A percentile compares a stretch with the other conserved stretches of the same genome.
phyloP scores from a whole-genome alignment of 73 alveolate species.

The Paramecium primaurelia region DNA sequence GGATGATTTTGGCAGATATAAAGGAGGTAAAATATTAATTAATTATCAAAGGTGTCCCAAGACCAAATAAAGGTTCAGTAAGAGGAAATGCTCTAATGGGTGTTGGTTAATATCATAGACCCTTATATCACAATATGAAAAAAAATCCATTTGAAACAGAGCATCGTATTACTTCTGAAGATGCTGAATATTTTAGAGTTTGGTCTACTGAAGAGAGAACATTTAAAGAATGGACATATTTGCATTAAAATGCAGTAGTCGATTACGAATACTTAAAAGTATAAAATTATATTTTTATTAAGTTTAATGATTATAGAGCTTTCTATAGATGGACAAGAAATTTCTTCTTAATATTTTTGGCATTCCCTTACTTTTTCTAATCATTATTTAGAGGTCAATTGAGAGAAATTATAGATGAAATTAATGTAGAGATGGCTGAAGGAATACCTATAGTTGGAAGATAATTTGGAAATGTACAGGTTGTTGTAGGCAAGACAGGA shows the following conservation, averaged over 20 bases:
- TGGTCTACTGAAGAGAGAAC: not conserved
- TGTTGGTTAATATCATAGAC: constrained; percentile 1
- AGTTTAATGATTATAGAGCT: not conserved
- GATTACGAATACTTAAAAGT: not conserved
- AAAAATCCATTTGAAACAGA: not conserved
- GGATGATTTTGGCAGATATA: not conserved
- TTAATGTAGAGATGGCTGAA: not conserved
- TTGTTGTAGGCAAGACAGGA: constrained; percentile 20
- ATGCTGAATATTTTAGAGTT: not conserved
- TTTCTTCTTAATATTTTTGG: not conserved
- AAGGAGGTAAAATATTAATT: not conserved
- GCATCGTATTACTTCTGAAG: not conserved
- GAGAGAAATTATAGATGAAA: not conserved
- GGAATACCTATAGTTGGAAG: not conserved
- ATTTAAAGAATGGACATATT: not conserved
- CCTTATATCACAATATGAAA: not conserved
- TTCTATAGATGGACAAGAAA: not conserved
- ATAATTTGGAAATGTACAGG: not conserved
- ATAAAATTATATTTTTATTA: not conserved
- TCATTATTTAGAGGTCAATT: not conserved
- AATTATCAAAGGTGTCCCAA: not conserved
- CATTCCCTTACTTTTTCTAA: not conserved
- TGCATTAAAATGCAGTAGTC: not conserved
- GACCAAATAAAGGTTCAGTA: not conserved
- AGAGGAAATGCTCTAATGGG: not conserved